Evolutionary conservation across 2,329 filamentous ascomycete genomes (phyloP).

Genomic region (Tolypocladium sp.): DNA sequence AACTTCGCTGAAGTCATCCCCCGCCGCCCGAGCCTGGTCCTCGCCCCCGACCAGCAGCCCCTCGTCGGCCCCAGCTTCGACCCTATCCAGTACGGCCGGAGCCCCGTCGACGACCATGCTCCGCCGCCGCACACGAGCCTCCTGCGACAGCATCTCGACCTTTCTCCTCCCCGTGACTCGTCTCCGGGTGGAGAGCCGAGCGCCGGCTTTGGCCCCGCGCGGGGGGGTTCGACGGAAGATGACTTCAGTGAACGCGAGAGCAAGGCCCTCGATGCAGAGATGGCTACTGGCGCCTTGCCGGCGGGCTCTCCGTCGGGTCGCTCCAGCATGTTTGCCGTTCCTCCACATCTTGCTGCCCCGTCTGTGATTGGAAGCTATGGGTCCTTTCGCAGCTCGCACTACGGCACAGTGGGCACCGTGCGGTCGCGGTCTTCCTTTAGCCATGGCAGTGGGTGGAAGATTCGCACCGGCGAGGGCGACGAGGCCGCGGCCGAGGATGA

Average conservation of each 20-base stretch:
- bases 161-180: conserved; percentile 14
- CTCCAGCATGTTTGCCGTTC: conserved; percentile 43
- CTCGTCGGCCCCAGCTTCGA: conserved; percentile 11
- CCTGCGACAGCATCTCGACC: conserved; percentile 43
- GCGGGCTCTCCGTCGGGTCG: conserved; percentile 18
- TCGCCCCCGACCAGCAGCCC: conserved; percentile 42
- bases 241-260: conserved; percentile 37
- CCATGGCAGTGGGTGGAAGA: conserved; percentile 18
- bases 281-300: conserved; percentile 20
- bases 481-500: conserved; percentile 16
- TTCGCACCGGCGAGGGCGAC: conserved; percentile 10
- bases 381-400: conserved; percentile 37
- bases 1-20: conserved; percentile 83
- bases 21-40: conserved; percentile 64
- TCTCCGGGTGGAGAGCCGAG: conserved; percentile 12
- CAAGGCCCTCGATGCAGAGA: conserved; percentile 36
- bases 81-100: conserved; percentile 30
- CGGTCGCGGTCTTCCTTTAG: conserved; percentile 36
- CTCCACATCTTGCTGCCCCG: conserved; percentile 55
- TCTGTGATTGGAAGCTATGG: conserved; percentile 65
- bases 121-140: conserved; percentile 30
- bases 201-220: conserved; percentile 8
- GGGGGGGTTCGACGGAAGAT: conserved; percentile 1
- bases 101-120: conserved; percentile 26
- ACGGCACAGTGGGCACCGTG: conserved; percentile 40